Conservation (phyloP, 257 asterid genomes). For the Lantana camara region DNA sequence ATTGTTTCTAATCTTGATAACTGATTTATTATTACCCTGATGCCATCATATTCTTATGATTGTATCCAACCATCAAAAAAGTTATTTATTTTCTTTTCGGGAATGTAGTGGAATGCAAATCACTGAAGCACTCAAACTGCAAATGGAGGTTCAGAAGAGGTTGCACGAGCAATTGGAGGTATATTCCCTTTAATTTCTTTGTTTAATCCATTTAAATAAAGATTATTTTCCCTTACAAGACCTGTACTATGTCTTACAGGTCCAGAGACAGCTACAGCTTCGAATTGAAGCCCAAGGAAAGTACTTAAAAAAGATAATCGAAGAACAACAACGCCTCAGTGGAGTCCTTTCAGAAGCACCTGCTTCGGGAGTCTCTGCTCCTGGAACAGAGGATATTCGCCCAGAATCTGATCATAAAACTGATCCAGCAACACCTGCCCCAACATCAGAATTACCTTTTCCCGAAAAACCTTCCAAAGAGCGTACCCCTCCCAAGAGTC, state of each 20-base stretch:
- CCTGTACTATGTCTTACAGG: constrained; percentile 45
- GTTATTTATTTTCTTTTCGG: constrained; percentile 10
- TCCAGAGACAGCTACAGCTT: constrained; percentile 91
- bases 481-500: constrained; percentile 51
- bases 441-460: constrained; percentile 69
- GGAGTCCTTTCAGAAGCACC: constrained; percentile 78
- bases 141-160: constrained; percentile 99
- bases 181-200: constrained; percentile 18
- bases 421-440: constrained; percentile 82
- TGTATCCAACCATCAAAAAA: constrained; percentile 5
- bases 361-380: constrained; percentile 46
- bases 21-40: constrained; percentile 13
- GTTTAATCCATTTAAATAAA: background rate
- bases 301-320: constrained; percentile 91
- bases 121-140: constrained; percentile 94
- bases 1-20: constrained; percentile 9
- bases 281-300: constrained; percentile 99
- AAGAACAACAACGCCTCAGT: constrained; percentile 85
- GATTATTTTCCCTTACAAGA: constrained; percentile 2
- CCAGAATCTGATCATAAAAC: constrained; percentile 59
- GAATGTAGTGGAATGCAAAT: constrained; percentile 87
- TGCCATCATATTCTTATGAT: background rate
- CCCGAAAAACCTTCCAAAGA: constrained; percentile 54
- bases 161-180: constrained; percentile 99
- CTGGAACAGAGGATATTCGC: constrained; percentile 38